Evolutionary conservation across 2,329 filamentous ascomycete species (phyloP).

Genomic region (Penicillium sp.): DNA sequence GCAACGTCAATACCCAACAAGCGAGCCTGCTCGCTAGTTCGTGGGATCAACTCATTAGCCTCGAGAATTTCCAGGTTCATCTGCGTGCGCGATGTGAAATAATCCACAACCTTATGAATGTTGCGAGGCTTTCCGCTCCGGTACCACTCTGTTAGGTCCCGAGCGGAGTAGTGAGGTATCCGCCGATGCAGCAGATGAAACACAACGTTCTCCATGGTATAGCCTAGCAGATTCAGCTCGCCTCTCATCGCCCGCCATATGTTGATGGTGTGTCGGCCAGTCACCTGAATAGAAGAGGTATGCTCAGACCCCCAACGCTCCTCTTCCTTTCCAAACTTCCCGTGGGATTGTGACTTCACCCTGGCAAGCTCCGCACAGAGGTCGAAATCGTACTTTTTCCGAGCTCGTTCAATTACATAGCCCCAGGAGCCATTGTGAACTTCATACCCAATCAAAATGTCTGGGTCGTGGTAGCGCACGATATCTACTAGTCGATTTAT

Average conservation of each 20-base stretch:
- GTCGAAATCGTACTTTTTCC: slow-evolving; percentile 80
- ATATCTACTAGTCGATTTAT: slow-evolving; percentile 82
- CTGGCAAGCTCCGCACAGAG: slow-evolving; percentile 87
- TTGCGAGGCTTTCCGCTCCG: slow-evolving; percentile 62
- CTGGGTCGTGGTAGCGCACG: slow-evolving; percentile 77
- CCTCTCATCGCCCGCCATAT: slow-evolving; percentile 93
- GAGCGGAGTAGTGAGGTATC: slow-evolving; percentile 80
- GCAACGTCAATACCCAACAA: slow-evolving; percentile 94
- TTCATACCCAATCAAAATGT: slow-evolving; percentile 91
- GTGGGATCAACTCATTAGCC: slow-evolving; percentile 76
- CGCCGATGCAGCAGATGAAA: slow-evolving; percentile 85
- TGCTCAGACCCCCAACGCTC: slow-evolving; percentile 93
- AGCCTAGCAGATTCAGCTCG: slow-evolving; percentile 87
- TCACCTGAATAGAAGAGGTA: slow-evolving; percentile 86
- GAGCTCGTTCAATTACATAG: slow-evolving; percentile 84
- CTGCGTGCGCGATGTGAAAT: slow-evolving; percentile 70
- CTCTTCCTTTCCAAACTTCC: slow-evolving; percentile 76
- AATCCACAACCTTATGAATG: slow-evolving; percentile 67
- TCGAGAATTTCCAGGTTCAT: slow-evolving; percentile 89
- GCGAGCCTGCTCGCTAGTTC: slow-evolving; percentile 90
- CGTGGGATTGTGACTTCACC: slow-evolving; percentile 76
- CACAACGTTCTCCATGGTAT: slow-evolving; percentile 91
- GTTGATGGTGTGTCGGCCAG: slow-evolving; percentile 92
- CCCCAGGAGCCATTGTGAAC: slow-evolving; percentile 94
- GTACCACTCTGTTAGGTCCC: slow-evolving; percentile 78